Evolutionary conservation across 176 grass and related monocot genomes (phyloP), one percentile per base, ranked within the genome.

Genomic region (Typha latifolia): DNA sequence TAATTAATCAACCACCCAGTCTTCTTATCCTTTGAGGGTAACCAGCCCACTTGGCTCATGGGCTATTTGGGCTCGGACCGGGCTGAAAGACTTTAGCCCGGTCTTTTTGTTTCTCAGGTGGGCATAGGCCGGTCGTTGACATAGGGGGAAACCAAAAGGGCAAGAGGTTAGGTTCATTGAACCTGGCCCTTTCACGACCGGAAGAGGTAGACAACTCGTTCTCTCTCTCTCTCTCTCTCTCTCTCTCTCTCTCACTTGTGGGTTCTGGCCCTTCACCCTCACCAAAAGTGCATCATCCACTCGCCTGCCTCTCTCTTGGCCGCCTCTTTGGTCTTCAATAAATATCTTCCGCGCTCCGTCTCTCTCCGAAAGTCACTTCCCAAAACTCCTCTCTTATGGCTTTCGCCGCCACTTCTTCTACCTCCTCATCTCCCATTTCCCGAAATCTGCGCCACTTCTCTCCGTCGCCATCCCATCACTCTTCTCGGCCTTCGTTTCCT

Each of bases 81-180:
- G 37, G 37, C 37, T 1, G 37, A 10, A 43, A 43, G 1, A 1
- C 9, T 43, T 43, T 43, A 43, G 37, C 34, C 34, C 34, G 34
- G 34, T 29, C 2, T 29, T 29, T 29, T 3, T 2, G 0, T 3
- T 29, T 29, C 27, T 29, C 27, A 29, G 27, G 27, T 29, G 27
- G 27, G 27, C 27, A 29, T 29, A 29, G 2, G 27, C 27, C 27
- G 27, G 27, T 29, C 37, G 5, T 43, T 43, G 5, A 43, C 5
- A 43, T 43, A 26, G 2, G 34, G 5, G 34, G n/a, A n/a, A 37
- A 37, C 5, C 34, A 7, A 37, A 37, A 37, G 34, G 34, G 71
- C 66, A 24, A 16, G 43, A 27, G 27, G 27, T 29, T 74, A 55
- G 81, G 75, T 87, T 75, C 87, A 90, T 90, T 81, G 84, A 90